A percentile compares a stretch with the other conserved stretches of the same genome.
These are phyloP conservation scores for Fraxinus americana DNA, from an alignment of 257 asterid genomes.

Conservation along the genomic window DNA sequence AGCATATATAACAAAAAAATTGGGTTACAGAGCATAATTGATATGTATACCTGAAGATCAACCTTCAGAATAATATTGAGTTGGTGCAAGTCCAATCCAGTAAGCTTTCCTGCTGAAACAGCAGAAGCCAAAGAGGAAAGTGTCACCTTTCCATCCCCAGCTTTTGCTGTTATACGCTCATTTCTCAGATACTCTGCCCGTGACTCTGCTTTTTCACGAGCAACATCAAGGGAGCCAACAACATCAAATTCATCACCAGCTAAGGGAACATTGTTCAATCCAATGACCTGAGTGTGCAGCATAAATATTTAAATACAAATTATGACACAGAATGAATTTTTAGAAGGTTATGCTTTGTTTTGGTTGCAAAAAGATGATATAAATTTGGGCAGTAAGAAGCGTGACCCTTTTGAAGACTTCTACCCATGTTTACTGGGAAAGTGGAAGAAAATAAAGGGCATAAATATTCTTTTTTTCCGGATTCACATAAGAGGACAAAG, in stretches of 20 bases:
- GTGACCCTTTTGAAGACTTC: not conserved
- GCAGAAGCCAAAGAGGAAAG: slow-evolving; percentile 96
- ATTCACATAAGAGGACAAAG: not conserved
- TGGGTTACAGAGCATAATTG: not conserved
- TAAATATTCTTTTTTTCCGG: not conserved
- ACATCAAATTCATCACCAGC: slow-evolving; percentile 99
- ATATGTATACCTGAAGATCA: slow-evolving; percentile 81
- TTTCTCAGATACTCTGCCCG: slow-evolving; percentile 69
- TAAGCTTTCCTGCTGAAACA: slow-evolving; percentile 71
- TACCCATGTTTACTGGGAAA: not conserved
- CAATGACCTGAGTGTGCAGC: slow-evolving; percentile 64
- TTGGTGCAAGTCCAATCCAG: slow-evolving; percentile 92
- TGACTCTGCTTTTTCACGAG: slow-evolving; percentile 78
- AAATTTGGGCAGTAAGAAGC: not conserved
- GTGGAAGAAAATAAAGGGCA: not conserved
- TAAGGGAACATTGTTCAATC: slow-evolving; percentile 84
- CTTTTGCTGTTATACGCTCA: slow-evolving; percentile 84
- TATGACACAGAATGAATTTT: not conserved
- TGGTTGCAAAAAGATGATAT: not conserved
- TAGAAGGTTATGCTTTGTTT: not conserved
- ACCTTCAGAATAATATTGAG: slow-evolving; percentile 89
- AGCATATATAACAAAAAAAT: not conserved
- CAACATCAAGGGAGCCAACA: slow-evolving; percentile 78
- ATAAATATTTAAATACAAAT: slow-evolving; percentile 10
- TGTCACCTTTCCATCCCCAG: slow-evolving; percentile 94